Percentiles rank a stretch among this genome's conserved stretches.
phyloP scores from a whole-genome alignment of 345 rosid species.

The Barbarea vulgaris region DNA sequence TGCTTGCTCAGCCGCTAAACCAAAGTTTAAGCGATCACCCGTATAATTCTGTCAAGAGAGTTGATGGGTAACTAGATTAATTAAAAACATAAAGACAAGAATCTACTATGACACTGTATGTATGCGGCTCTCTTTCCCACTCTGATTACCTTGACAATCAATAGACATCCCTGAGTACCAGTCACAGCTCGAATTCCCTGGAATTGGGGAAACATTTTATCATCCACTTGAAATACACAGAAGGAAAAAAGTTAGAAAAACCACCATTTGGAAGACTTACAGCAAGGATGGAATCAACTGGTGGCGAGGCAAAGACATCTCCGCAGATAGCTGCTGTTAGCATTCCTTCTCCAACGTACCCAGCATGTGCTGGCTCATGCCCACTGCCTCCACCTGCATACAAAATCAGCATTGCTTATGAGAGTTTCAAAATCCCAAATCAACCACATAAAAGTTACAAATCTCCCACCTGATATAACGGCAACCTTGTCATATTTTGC shows the following conservation, averaged over 20 bases:
- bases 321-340: slow-evolving; percentile 96
- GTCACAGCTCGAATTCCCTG: slow-evolving; percentile 98
- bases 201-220: slow-evolving; percentile 29
- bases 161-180: slow-evolving; percentile 93
- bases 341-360: slow-evolving; percentile 99
- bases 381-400: slow-evolving; percentile 96
- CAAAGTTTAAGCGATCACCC: slow-evolving; percentile 95
- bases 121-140: neutral
- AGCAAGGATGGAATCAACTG: slow-evolving; percentile 91
- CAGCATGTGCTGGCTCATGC: slow-evolving; percentile 98
- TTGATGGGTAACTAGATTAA: slow-evolving; percentile 28
- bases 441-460: neutral
- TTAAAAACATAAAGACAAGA: slow-evolving; percentile 21
- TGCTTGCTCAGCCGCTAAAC: slow-evolving; percentile 99
- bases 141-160: slow-evolving; percentile 76
- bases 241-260: neutral
- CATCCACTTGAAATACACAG: neutral
- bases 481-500: slow-evolving; percentile 80
- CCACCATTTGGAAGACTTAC: slow-evolving; percentile 48
- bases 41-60: slow-evolving; percentile 79
- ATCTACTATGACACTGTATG: neutral
- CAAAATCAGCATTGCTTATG: slow-evolving; percentile 9
- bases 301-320: slow-evolving; percentile 92
- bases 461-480: slow-evolving; percentile 75
- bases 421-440: neutral